Evolutionary conservation across 192 early-diverging fungal genomes (phyloP).

Genomic region (Chytriomyces hyalinus): DNA sequence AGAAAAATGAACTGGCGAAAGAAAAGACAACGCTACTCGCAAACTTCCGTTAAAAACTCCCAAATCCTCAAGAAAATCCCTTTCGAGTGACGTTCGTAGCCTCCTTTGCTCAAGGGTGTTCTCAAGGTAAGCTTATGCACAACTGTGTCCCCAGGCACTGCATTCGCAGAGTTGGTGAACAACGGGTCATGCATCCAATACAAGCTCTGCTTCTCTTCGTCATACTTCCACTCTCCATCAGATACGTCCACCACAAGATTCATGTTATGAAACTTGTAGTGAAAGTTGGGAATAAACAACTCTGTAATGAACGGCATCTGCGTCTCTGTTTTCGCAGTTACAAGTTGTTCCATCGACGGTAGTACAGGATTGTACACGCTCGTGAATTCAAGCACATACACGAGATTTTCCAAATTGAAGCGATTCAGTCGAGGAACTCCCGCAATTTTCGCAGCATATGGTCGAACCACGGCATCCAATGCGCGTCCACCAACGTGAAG

Average conservation of each 20-base stretch:
- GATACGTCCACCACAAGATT: slow-evolving; percentile 62
- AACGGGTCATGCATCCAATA: slow-evolving; percentile 58
- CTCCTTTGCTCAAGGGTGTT: neutral
- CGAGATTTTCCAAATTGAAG: slow-evolving; percentile 66
- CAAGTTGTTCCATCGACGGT: neutral
- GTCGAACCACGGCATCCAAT: slow-evolving; percentile 78
- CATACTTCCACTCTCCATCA: slow-evolving; percentile 75
- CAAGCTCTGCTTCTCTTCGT: slow-evolving; percentile 70
- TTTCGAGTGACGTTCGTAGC: neutral
- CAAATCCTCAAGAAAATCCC: neutral
- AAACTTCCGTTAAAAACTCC: neutral
- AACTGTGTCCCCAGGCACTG: neutral
- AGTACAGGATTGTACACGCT: slow-evolving; percentile 37
- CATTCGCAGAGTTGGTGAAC: neutral
- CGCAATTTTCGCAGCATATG: slow-evolving; percentile 77
- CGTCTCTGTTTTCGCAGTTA: neutral
- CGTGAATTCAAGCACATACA: slow-evolving; percentile 66
- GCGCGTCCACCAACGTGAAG: slow-evolving; percentile 78
- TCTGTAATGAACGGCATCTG: slow-evolving; percentile 54
- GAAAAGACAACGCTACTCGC: neutral
- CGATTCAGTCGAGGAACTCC: slow-evolving; percentile 64
- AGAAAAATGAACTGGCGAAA: slow-evolving; percentile 3
- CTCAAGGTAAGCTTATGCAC: slow-evolving; percentile 3
- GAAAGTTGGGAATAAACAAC: slow-evolving; percentile 76
- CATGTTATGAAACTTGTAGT: slow-evolving; percentile 53